Conservation (phyloP, 495 filamentous ascomycete genomes). For the Lentithecium fluviatile region DNA sequence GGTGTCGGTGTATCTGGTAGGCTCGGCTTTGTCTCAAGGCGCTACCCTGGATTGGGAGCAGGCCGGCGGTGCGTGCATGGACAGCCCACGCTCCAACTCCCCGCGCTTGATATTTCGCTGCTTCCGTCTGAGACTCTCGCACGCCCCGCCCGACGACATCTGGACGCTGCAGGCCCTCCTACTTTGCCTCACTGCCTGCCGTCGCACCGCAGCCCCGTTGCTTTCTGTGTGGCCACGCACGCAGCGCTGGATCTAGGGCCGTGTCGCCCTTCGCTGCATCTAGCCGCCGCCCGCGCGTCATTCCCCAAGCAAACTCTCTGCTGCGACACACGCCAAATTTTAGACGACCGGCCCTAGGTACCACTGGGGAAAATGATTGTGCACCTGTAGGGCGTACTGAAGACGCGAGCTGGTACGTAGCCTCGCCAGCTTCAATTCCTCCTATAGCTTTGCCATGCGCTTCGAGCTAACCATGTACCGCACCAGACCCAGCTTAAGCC, state of each 20-base stretch:
- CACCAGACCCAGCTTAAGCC: slow-evolving; percentile 16
- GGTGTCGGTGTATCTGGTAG: too few relatives aligned
- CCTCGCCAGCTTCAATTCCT: slow-evolving; percentile 27
- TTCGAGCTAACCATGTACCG: slow-evolving; percentile 24
- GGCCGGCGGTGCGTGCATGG: too few relatives aligned
- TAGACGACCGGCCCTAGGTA: slow-evolving; percentile 5
- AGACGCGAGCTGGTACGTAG: slow-evolving; percentile 33
- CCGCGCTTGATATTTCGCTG: too few relatives aligned
- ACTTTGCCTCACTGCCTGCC: slow-evolving; percentile 5
- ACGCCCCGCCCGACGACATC: too few relatives aligned
- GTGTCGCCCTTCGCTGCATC: slow-evolving; percentile 24
- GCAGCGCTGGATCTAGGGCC: slow-evolving; percentile 8
- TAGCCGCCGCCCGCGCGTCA: slow-evolving; percentile 32
- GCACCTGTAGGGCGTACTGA: slow-evolving; percentile 29
- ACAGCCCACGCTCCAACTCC: too few relatives aligned
- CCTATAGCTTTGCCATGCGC: not conserved
- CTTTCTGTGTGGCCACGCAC: slow-evolving; percentile 7
- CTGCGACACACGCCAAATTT: slow-evolving; percentile 19
- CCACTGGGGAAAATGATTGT: slow-evolving; percentile 22
- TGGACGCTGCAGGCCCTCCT: not conserved
- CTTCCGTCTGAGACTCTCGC: too few relatives aligned
- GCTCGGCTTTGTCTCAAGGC: too few relatives aligned
- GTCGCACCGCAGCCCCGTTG: slow-evolving; percentile 23
- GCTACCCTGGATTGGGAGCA: too few relatives aligned
- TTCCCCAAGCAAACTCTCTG: slow-evolving; percentile 18